Conservation (phyloP, 169 alveolate genomes). For the Babesia bigemina region DNA sequence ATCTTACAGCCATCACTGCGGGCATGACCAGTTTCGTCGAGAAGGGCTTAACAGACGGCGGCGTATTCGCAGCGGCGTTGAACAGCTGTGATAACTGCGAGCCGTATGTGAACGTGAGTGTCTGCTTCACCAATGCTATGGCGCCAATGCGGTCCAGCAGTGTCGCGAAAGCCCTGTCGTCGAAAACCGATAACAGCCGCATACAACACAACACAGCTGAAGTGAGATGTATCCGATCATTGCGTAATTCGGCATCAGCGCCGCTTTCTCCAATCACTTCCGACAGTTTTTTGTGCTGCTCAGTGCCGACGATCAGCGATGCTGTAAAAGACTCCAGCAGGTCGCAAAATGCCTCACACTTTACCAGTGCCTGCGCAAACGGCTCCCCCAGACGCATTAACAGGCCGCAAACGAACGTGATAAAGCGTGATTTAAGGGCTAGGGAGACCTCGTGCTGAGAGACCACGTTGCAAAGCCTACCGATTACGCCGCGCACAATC, state of each 20-base stretch:
- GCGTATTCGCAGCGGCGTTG: not conserved
- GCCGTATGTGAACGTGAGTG: constrained; percentile 2
- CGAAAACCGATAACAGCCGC: constrained; percentile 13
- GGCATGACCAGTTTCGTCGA: not conserved
- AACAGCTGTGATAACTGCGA: not conserved
- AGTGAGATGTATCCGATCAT: not conserved
- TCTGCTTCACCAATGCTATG: constrained; percentile 37
- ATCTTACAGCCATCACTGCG: constrained; percentile 30
- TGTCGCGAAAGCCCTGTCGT: not conserved
- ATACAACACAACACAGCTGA: constrained; percentile 10
- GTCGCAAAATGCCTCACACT: not conserved
- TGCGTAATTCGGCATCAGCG: not conserved
- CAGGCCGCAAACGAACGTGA: constrained; percentile 45
- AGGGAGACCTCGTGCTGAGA: constrained; percentile 2
- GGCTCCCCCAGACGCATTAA: constrained; percentile 31
- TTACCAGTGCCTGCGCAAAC: constrained; percentile 31
- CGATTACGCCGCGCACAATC: constrained; percentile 24
- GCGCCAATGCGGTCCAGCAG: constrained; percentile 26
- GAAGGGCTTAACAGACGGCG: not conserved
- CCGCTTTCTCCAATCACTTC: not conserved
- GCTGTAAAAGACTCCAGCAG: constrained; percentile 11
- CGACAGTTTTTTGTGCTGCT: constrained; percentile 3
- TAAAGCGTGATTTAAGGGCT: constrained; percentile 16
- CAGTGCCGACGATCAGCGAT: constrained; percentile 19
- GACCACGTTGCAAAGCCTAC: constrained; percentile 20